Conservation (phyloP, 176 grass and related monocot species). For the Alopecurus myosuroides region DNA sequence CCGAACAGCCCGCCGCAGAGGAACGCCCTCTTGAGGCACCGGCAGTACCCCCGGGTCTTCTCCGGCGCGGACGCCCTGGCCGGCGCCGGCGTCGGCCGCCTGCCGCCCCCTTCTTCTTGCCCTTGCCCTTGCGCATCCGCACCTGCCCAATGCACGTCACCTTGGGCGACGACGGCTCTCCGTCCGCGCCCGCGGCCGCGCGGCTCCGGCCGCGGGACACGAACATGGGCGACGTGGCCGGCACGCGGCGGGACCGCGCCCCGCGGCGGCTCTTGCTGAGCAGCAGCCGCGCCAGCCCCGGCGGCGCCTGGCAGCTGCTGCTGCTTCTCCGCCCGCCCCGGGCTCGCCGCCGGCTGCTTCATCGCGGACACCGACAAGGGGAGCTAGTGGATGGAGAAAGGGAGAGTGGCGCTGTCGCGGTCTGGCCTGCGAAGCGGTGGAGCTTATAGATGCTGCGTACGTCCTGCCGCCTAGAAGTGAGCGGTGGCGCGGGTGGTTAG, state of each 20-base stretch:
- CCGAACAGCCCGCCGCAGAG: conserved; percentile 57
- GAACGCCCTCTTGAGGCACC: conserved; percentile 55
- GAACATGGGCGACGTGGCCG: conserved; percentile 53
- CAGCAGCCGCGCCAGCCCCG: conserved; percentile 50
- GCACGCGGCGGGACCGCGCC: conserved; percentile 34
- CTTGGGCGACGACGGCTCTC: conserved; percentile 70
- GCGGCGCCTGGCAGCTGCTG: conserved; percentile 47
- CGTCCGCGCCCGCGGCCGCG: conserved; percentile 9
- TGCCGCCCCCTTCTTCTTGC: not conserved
- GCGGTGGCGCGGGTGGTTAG: not conserved
- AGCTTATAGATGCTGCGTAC: conserved; percentile 18
- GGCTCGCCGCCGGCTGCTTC: conserved; percentile 53
- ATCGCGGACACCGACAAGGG: not conserved
- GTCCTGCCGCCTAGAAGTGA: not conserved
- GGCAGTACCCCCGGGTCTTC: conserved; percentile 43
- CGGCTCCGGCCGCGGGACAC: conserved; percentile 41
- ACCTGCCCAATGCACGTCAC: conserved; percentile 92
- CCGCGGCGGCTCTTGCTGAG: conserved; percentile 49
- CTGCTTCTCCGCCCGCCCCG: conserved; percentile 48
- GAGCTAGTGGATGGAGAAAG: not conserved
- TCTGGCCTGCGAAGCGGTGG: not conserved
- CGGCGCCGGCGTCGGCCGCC: not conserved
- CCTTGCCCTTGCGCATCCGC: conserved; percentile 68
- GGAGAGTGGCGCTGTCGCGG: not conserved
- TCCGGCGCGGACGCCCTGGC: not conserved